Evolutionary conservation across 495 filamentous ascomycete genomes (phyloP), one percentile per base, ranked within the genome.

Genomic region (Lasiosphaeris hirsuta): DNA sequence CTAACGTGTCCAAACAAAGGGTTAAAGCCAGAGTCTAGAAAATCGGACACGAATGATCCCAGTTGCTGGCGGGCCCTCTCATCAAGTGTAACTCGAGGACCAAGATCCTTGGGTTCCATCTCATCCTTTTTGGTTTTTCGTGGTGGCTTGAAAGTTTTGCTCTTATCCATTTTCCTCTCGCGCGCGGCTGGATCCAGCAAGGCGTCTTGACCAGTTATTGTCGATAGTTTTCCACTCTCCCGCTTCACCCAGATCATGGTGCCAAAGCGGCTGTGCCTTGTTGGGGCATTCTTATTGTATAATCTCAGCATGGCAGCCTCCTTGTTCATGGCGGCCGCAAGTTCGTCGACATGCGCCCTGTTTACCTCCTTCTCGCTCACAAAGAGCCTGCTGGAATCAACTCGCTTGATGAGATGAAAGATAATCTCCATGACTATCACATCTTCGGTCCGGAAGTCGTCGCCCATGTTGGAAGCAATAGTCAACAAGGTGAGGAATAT

Each of bases 161-260:
- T 85, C 48, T 83, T 84, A 66, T 99, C 95, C 87, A 97, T 95
- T 69, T 96, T 92, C 23, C 81, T 73, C 45, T 92, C 75, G n/a
- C 84, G 86, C 8, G 81, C 77, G 50, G 89, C 82, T n/a, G 81
- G 78, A 59, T 93, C 85, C 18, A 86, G 81, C 51, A 97, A 79
- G 13, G 86, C 85, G 60, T 88, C 84, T 68, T 97, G 95, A 8
- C 95, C 95, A 2, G 90, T 90, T 2, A 99, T 84, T 0, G 92
- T 93, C 6, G 89, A 86, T 45, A 93, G 77, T 62, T 88, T 90
- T 7, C 83, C 81, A 66, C 94, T 89, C 53, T 89, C 88, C 49
- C 90, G 80, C 73, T 97, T 90, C 40, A 99, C 85, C 94, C 95
- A 97, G 15, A 96, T 86, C 87, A 97, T 96, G 11, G 92, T 96